These are phyloP conservation scores for Polyporus tsugae DNA, from an alignment of 1,284 basidiomycete genomes.

Conservation along the genomic window DNA sequence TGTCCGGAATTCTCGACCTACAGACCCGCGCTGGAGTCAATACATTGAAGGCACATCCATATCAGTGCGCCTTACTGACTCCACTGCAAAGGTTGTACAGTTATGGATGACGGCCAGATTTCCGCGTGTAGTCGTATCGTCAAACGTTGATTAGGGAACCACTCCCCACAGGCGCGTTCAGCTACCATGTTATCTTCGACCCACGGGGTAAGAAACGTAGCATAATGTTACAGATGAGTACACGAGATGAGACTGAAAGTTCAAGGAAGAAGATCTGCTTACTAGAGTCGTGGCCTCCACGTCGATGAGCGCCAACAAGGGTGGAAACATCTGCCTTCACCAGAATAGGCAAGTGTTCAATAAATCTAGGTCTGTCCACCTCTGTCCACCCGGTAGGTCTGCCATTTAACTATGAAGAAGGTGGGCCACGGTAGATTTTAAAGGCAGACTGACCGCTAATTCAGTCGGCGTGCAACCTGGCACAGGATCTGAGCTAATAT, in stretches of 20 bases:
- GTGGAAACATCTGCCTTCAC: neutral
- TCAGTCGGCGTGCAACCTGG: no score
- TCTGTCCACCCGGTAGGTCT: no score
- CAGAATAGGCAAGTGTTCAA: slow-evolving; percentile 10
- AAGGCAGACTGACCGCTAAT: no score
- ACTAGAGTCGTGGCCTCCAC: neutral
- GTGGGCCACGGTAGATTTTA: no score
- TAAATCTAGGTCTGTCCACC: neutral
- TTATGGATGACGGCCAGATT: neutral
- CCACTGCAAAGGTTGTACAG: neutral
- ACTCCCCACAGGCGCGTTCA: neutral
- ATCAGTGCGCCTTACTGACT: neutral
- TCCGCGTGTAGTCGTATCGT: no score
- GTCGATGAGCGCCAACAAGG: neutral
- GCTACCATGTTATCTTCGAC: no score
- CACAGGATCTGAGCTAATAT: no score
- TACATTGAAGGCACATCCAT: neutral
- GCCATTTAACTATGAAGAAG: neutral
- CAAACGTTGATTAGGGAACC: neutral
- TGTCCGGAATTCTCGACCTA: neutral
- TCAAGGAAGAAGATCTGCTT: neutral
- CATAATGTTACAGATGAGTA: no score
- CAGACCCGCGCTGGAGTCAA: neutral
- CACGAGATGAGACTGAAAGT: neutral
- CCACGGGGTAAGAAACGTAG: neutral